These are phyloP conservation scores for Hypoxylon trugodes DNA, from an alignment of 495 filamentous ascomycete genomes.

Conservation along the genomic window DNA sequence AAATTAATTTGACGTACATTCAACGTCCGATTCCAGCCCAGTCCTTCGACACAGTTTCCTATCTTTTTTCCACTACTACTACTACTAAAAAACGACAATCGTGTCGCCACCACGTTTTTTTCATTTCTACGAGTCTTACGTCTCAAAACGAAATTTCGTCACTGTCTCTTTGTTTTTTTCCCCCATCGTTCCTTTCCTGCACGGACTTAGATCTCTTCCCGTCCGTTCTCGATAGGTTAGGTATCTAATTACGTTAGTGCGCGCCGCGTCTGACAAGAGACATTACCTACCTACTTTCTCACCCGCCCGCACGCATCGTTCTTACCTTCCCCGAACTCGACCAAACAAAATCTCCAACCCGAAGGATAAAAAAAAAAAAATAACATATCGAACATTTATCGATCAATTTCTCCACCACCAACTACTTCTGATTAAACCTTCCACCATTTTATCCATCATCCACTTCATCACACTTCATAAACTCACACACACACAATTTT, in stretches of 20 bases:
- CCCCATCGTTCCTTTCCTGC: background rate
- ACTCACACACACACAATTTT: slow-evolving; percentile 17
- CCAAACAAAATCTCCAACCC: slow-evolving; percentile 42
- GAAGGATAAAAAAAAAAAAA: slow-evolving; percentile 25
- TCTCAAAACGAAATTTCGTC: too few relatives aligned
- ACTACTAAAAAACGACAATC: background rate
- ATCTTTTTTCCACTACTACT: background rate
- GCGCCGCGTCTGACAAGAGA: slow-evolving; percentile 3
- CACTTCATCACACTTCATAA: slow-evolving; percentile 12
- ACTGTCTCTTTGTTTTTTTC: background rate
- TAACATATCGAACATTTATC: slow-evolving; percentile 24
- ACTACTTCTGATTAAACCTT: slow-evolving; percentile 28
- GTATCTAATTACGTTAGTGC: slow-evolving; percentile 23
- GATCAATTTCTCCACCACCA: slow-evolving; percentile 38
- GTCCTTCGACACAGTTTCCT: slow-evolving; percentile 1
- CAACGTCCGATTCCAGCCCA: slow-evolving; percentile 13
- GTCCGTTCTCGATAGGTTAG: slow-evolving; percentile 6
- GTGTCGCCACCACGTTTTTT: slow-evolving; percentile 16
- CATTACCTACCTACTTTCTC: background rate
- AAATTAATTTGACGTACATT: slow-evolving; percentile 30
- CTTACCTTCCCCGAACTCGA: slow-evolving; percentile 37
- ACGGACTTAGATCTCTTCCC: slow-evolving; percentile 12
- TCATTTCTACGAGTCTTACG: background rate
- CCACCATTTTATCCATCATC: slow-evolving; percentile 34
- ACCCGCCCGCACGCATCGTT: slow-evolving; percentile 16